Percentiles rank a stretch among this genome's conserved stretches.
phyloP scores from a whole-genome alignment of 345 rosid species.

The Viola odorata region DNA sequence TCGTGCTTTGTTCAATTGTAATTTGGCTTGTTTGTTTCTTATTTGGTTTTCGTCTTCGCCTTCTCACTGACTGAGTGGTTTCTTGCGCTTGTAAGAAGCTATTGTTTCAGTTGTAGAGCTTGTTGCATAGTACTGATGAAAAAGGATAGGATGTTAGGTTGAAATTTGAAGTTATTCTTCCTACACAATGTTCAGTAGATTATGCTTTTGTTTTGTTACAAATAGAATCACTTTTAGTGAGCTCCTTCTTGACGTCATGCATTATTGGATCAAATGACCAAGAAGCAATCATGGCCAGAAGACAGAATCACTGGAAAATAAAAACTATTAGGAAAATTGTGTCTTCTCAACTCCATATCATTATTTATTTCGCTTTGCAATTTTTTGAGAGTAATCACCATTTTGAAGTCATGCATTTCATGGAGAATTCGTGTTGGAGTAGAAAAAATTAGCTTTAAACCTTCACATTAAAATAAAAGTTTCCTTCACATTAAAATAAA shows the following conservation, averaged over 20 bases:
- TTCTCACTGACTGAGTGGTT: background rate
- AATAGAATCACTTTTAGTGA: background rate
- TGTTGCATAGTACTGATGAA: background rate
- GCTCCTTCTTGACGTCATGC: too few species aligned
- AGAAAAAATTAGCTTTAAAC: too few species aligned
- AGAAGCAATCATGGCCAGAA: too few species aligned
- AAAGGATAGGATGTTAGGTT: background rate
- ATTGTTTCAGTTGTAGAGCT: background rate
- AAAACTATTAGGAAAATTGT: too few species aligned
- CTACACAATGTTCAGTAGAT: background rate
- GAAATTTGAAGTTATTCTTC: background rate
- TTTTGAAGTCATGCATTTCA: background rate
- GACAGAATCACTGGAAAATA: too few species aligned
- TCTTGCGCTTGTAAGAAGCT: too few species aligned
- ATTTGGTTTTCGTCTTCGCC: background rate
- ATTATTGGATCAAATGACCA: too few species aligned
- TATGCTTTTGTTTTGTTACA: background rate
- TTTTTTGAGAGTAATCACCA: background rate
- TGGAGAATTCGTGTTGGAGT: too few species aligned
- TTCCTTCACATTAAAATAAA: too few species aligned
- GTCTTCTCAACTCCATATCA: too few species aligned
- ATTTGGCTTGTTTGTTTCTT: background rate
- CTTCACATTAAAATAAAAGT: too few species aligned
- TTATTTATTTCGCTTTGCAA: too few species aligned
- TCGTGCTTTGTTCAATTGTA: background rate